Evolutionary conservation across 2,329 filamentous ascomycete genomes (phyloP).

Genomic region (Ambrosiella beaveri): DNA sequence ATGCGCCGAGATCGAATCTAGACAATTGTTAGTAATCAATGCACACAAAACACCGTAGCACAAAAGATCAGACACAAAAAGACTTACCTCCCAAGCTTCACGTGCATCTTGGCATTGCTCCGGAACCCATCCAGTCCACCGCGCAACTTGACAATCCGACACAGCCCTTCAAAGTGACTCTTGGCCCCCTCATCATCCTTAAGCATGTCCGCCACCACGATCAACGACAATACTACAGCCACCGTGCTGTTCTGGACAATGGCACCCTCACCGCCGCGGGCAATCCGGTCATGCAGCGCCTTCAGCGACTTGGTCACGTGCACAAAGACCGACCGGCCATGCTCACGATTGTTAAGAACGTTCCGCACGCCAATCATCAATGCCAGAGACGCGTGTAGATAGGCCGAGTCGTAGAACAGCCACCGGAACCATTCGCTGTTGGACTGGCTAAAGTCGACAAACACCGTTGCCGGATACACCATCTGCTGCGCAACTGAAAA

Average conservation of each 20-base stretch:
- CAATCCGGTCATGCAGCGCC: constrained; percentile 10
- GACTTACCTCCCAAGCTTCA: constrained; percentile 10
- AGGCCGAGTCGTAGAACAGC: constrained; percentile 10
- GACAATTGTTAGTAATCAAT: neutral
- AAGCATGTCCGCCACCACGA: constrained; percentile 12
- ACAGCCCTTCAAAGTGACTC: constrained; percentile 10
- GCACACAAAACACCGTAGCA: neutral
- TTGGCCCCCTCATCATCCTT: constrained; percentile 9
- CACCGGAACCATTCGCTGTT: constrained; percentile 11
- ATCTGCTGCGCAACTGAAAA: constrained; percentile 12
- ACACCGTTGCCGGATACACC: constrained; percentile 11
- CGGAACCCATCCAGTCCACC: constrained; percentile 11
- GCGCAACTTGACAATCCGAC: constrained; percentile 11
- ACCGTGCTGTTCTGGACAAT: constrained; percentile 7
- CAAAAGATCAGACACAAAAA: neutral
- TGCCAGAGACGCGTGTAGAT: constrained; percentile 11
- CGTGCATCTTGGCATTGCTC: constrained; percentile 12
- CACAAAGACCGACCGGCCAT: constrained; percentile 5
- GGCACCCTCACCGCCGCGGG: neutral
- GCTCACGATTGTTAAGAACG: constrained; percentile 9
- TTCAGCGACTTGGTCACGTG: constrained; percentile 10
- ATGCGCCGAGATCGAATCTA: constrained; percentile 9
- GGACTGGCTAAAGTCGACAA: constrained; percentile 10
- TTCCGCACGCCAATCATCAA: constrained; percentile 12
- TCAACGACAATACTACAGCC: constrained; percentile 11